Percentiles rank a stretch among this genome's conserved stretches.
Evolutionary conservation across 306 rosid genomes (phyloP).

Genomic region (Inga oerstediana): DNA sequence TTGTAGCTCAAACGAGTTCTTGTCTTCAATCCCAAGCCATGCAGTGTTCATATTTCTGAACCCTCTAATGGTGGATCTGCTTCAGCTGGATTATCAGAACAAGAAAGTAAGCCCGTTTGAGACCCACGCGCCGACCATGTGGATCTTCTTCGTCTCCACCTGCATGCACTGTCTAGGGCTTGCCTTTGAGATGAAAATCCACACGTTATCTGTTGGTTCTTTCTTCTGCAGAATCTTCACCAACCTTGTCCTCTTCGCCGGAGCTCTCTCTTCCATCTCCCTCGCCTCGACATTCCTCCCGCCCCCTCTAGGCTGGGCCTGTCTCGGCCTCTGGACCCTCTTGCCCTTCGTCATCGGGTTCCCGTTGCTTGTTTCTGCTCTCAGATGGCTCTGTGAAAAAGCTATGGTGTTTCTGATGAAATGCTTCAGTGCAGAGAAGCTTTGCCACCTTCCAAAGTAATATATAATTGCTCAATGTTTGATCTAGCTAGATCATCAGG

Average conservation of each 20-base stretch:
- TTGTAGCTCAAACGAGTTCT: slow-evolving; percentile 10
- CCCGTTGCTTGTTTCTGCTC: slow-evolving; percentile 13
- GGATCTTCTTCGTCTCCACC: slow-evolving; percentile 33
- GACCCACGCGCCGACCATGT: slow-evolving; percentile 30
- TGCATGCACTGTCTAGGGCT: slow-evolving; percentile 33
- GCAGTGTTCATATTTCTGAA: slow-evolving; percentile 35
- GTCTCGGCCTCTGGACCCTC: slow-evolving; percentile 9
- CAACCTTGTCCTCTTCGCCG: slow-evolving; percentile 20
- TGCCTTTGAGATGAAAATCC: slow-evolving; percentile 25
- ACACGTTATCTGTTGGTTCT: background rate
- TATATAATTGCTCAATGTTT: background rate
- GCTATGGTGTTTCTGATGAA: background rate
- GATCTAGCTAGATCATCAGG: background rate
- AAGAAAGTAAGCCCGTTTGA: slow-evolving; percentile 6
- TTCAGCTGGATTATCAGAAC: slow-evolving; percentile 28
- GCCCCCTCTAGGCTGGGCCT: background rate
- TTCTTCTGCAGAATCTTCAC: background rate
- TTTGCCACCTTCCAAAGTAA: background rate
- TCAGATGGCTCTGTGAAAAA: background rate
- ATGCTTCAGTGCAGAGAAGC: background rate
- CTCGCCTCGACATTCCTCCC: slow-evolving; percentile 32
- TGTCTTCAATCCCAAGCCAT: slow-evolving; percentile 27
- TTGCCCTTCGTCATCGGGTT: slow-evolving; percentile 7
- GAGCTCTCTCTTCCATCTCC: slow-evolving; percentile 28
- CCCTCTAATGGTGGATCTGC: slow-evolving; percentile 32